phyloP scores from a whole-genome alignment of 176 grass and related monocot genomes.

The Rhynchospora tenuis region DNA sequence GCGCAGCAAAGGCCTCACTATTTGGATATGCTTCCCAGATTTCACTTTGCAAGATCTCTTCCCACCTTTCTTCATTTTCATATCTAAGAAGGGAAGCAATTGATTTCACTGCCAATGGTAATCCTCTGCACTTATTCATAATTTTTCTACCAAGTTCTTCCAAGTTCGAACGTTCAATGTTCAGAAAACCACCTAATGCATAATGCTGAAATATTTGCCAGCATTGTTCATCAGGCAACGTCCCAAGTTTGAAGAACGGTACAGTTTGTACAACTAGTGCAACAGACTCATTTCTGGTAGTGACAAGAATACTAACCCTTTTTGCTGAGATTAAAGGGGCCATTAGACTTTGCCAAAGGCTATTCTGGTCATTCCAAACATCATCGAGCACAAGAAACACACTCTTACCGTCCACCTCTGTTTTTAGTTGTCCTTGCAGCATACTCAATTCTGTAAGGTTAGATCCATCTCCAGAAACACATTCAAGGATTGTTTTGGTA shows the following conservation, averaged over 20 bases:
- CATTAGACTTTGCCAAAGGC: neutral
- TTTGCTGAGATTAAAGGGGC: neutral
- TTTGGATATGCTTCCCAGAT: neutral
- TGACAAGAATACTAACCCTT: neutral
- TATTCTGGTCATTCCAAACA: conserved; percentile 26
- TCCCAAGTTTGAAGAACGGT: neutral
- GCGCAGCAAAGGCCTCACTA: neutral
- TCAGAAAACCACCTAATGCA: neutral
- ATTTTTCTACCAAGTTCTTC: conserved; percentile 6
- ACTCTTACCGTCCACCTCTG: neutral
- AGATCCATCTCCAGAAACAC: neutral
- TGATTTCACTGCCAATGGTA: conserved; percentile 22
- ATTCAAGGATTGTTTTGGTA: neutral
- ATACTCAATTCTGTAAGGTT: neutral
- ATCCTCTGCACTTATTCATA: neutral
- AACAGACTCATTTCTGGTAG: neutral
- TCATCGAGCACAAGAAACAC: conserved; percentile 34
- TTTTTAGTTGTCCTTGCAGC: neutral
- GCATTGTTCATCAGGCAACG: neutral
- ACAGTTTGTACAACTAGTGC: neutral
- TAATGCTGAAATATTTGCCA: neutral
- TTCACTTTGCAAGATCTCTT: conserved; percentile 7
- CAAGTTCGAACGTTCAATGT: neutral
- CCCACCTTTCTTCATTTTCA: neutral
- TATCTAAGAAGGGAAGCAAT: neutral